Percentiles rank a stretch among this genome's conserved stretches.
phyloP scores from a whole-genome alignment of 2,329 filamentous ascomycete species.

The Scytalidium lignicola region DNA sequence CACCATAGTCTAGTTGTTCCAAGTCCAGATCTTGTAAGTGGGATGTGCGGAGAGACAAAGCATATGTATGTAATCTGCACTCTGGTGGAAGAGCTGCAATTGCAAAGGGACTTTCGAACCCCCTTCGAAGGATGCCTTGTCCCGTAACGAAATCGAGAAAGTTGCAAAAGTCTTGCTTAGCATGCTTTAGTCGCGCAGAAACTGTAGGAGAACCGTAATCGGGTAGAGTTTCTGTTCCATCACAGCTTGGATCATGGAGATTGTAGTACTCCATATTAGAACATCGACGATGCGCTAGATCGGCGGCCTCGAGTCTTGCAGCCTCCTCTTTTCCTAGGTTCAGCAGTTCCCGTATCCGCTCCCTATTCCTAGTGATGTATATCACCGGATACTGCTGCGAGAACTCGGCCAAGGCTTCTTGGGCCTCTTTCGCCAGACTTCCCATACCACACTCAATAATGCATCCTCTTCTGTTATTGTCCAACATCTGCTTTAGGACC shows the following conservation, averaged over 20 bases:
- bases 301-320: slow-evolving; percentile 36
- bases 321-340: slow-evolving; percentile 38
- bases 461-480: slow-evolving; percentile 52
- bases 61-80: slow-evolving; percentile 59
- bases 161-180: slow-evolving; percentile 54
- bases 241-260: slow-evolving; percentile 35
- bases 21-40: slow-evolving; percentile 49
- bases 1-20: slow-evolving; percentile 49
- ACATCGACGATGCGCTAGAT: slow-evolving; percentile 39
- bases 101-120: slow-evolving; percentile 55
- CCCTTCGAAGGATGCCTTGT: slow-evolving; percentile 44
- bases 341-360: slow-evolving; percentile 51
- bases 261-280: slow-evolving; percentile 66
- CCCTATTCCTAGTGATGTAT: slow-evolving; percentile 60
- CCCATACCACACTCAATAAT: slow-evolving; percentile 70
- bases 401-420: slow-evolving; percentile 57
- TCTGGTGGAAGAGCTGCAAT: slow-evolving; percentile 54
- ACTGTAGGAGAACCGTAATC: slow-evolving; percentile 40
- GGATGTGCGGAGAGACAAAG: slow-evolving; percentile 56
- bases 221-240: slow-evolving; percentile 31
- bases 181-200: slow-evolving; percentile 44
- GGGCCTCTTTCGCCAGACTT: slow-evolving; percentile 31
- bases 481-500: slow-evolving; percentile 55
- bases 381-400: slow-evolving; percentile 63
- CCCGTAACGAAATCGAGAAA: slow-evolving; percentile 56